Base-by-base conservation (phyloP, 1,284 basidiomycete genomes). In the Fomes fomentarius region DNA sequence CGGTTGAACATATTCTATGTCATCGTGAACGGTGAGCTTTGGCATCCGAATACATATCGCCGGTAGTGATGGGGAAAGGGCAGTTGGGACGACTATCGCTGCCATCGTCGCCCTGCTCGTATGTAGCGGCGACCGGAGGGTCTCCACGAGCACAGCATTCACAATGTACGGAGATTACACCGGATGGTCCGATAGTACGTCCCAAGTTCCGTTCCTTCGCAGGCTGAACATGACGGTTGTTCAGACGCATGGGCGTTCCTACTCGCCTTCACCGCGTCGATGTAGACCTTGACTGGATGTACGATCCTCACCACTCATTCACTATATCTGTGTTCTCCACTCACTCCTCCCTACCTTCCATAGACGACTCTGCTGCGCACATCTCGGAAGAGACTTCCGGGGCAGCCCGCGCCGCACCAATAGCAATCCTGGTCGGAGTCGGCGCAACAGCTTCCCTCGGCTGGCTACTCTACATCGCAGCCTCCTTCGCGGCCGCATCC, bases 251-350 rank as follows among this genome's bases (percentile, higher is more conserved):
- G 85, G 84, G 85, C 88, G 0, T 91, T 91, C 68, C 69, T 91
- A 57, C 69, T 91, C 24, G 78, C 87, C 0, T 89, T 91, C 64
- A 87, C 86, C 0, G 77, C 85, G 1, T 84, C 87, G 0, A 91
- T 91, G 84, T 91, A 89, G 89, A 89, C 87, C 0, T 69, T 91
- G 42, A 90, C 89, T 0, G 86, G 86, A 52, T 91, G 88, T 87
- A 56, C 63, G 83, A 65, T n/a, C n/a, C n/a, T n/a, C 7, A 8
- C 6, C 14, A 10, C 39, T 10, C 31, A 11, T 26, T 19, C 41
- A 2, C 4, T 10, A 22, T 31, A 14, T 43, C 28, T 8, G 38
- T 34, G 47, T 21, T 25, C 15, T 17, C 37, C 21, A 9, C 11
- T 15, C 17, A 19, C 34, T 9, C 19, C 28, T 14, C 9, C 2